phyloP scores from a whole-genome alignment of 352 stramenopile species.

The Pilasporangium apinafurcum region DNA sequence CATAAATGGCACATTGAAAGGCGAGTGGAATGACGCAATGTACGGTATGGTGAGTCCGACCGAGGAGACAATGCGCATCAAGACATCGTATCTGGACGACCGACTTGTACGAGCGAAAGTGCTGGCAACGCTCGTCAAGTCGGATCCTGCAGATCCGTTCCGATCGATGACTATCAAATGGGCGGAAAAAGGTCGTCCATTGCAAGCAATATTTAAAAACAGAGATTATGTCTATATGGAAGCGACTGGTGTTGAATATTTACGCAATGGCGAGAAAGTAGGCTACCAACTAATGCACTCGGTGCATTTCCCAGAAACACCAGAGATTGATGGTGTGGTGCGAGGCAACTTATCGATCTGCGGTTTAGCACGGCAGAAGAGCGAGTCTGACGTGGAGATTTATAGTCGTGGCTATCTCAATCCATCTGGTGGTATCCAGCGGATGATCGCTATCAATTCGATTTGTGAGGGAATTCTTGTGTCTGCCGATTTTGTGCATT shows the following conservation, averaged over 20 bases:
- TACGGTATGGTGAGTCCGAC: conserved; percentile 22
- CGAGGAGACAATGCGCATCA: conserved; percentile 23
- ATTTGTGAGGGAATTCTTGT: no score
- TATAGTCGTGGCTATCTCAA: conserved; percentile 2
- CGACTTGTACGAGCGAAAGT: conserved; percentile 34
- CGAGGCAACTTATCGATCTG: conserved; percentile 6
- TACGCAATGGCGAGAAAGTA: conserved; percentile 27
- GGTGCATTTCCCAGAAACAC: neutral
- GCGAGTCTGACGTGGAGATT: neutral
- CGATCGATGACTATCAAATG: conserved; percentile 19
- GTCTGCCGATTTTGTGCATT: no score
- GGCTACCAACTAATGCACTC: conserved; percentile 53
- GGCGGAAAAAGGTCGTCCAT: conserved; percentile 8
- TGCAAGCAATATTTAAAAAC: conserved; percentile 36
- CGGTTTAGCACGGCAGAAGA: conserved; percentile 1
- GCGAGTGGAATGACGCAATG: conserved; percentile 28
- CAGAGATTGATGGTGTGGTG: conserved; percentile 5
- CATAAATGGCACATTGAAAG: conserved; percentile 15
- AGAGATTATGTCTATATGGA: conserved; percentile 56
- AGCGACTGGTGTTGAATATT: conserved; percentile 24
- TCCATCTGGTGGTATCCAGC: conserved; percentile 1
- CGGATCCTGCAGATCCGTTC: conserved; percentile 30
- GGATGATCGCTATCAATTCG: conserved; percentile 7
- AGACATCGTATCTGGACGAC: conserved; percentile 43
- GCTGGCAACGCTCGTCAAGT: conserved; percentile 24